Evolutionary conservation across 2,329 filamentous ascomycete species (phyloP).

Genomic region (Neurospora sp.): DNA sequence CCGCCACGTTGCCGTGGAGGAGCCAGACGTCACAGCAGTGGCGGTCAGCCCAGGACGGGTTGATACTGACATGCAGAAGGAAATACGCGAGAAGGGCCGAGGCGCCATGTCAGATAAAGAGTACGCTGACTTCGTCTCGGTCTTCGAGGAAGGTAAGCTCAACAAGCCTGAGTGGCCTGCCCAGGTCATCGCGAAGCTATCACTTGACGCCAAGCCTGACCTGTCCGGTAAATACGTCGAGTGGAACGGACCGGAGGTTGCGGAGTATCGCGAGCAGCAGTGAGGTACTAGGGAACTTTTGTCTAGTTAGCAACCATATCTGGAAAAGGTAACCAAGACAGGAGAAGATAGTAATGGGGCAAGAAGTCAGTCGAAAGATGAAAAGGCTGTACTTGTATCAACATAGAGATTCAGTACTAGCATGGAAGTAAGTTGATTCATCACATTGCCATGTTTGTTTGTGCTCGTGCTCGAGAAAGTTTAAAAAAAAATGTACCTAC

Average conservation of each 20-base stretch:
- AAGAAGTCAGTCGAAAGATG: conserved; percentile 70
- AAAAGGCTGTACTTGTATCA: conserved; percentile 63
- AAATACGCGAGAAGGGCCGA: conserved; percentile 54
- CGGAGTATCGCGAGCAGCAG: conserved; percentile 37
- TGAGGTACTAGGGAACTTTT: conserved; percentile 10
- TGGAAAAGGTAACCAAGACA: conserved; percentile 12
- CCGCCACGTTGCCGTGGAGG: conserved; percentile 63
- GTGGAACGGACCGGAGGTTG: conserved; percentile 44
- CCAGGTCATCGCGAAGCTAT: conserved; percentile 73
- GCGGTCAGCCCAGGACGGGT: conserved; percentile 71
- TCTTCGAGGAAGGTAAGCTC: conserved; percentile 61
- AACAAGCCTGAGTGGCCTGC: conserved; percentile 78
- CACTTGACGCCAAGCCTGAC: conserved; percentile 50
- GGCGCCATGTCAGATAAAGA: conserved; percentile 41
- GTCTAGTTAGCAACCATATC: conserved; percentile 15
- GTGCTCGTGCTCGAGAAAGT: conserved; percentile 34
- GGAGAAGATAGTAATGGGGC: conserved; percentile 20
- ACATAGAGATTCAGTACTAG: conserved; percentile 64
- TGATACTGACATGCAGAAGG: conserved; percentile 84
- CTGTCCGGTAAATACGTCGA: conserved; percentile 69
- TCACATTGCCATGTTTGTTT: conserved; percentile 33
- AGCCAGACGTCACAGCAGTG: conserved; percentile 63
- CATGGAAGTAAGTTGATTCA: conserved; percentile 63
- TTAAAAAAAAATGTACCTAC: background rate
- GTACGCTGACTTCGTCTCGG: conserved; percentile 57